phyloP scores from a whole-genome alignment of 805 yeast species.

The Metschnikowia kunwiensis region DNA sequence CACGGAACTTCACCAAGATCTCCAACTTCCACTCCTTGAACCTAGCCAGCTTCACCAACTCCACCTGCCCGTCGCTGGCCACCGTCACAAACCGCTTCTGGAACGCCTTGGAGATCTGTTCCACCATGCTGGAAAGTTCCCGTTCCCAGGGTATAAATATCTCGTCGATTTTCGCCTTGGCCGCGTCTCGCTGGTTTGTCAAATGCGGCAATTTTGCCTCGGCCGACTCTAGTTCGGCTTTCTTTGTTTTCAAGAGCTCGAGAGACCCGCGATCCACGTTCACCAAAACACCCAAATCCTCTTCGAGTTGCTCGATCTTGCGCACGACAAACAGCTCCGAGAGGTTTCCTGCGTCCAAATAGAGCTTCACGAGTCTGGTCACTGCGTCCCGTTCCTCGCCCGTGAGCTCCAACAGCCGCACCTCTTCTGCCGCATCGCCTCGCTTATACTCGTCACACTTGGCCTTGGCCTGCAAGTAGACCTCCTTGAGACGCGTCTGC shows the following conservation, averaged over 20 bases:
- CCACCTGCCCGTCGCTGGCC: conserved; percentile 85
- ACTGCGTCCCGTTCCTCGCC: conserved; percentile 39
- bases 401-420: conserved; percentile 34
- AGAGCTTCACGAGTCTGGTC: conserved; percentile 36
- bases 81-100: conserved; percentile 63
- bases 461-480: conserved; percentile 33
- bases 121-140: conserved; percentile 50
- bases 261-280: conserved; percentile 38
- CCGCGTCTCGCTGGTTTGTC: conserved; percentile 21
- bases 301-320: conserved; percentile 44
- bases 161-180: conserved; percentile 35
- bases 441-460: conserved; percentile 39
- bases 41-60: conserved; percentile 49
- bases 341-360: conserved; percentile 36
- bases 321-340: conserved; percentile 36
- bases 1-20: conserved; percentile 82
- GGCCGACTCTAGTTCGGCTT: conserved; percentile 32
- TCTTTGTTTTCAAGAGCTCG: conserved; percentile 38
- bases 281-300: conserved; percentile 40
- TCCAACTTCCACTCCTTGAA: conserved; percentile 79
- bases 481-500: conserved; percentile 25
- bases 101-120: conserved; percentile 60
- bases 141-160: conserved; percentile 59
- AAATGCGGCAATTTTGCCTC: conserved; percentile 39
- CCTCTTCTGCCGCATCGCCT: conserved; percentile 38